Base-by-base conservation (phyloP, 176 grass and related monocot genomes). In the Eragrostis nindensis region DNA sequence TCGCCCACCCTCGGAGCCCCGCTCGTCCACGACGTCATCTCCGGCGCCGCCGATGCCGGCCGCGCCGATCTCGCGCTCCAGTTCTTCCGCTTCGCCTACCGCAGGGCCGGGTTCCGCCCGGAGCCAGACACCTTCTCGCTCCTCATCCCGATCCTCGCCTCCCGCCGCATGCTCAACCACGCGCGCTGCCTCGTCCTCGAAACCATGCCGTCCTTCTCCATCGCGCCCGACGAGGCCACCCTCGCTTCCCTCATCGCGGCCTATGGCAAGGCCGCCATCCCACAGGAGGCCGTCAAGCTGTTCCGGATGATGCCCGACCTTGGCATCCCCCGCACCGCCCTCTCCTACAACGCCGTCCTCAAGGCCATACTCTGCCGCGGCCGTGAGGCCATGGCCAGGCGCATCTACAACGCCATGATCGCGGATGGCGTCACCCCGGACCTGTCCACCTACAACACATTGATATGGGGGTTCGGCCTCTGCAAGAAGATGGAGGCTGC, bases 61-160 rank as follows among this genome's bases (percentile, higher is more conserved):
- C 83, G 79, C n/a, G 86, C 95, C 1, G 85, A 88, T 42, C 81
- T 87, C 10, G 82, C 92, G 16, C 95, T 98, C 48, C 90, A 86
- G 68, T 98, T 98, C 92, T 93, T 95, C 81, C 95, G 95, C 16
- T 98, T 94, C 86, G 90, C 94, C 26, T 94, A 89, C 84, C 91
- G 91, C 78, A 86, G 90, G 3, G 91, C 90, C 0, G 95, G 95
- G 0, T 98, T 98, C 86, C 84, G 68, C 32, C 95, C 94, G 5
- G 90, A 86, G 17, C 52, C 67, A 9, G 72, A 49, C 40, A 95
- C 92, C 78, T 98, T 89, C 60, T 61, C 72, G 3, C 92, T 91
- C 54, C 87, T 98, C 14, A 18, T 98, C 26, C 68, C 86, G 2
- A 32, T 93, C 22, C 90, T 98, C 8, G 70, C 96, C 46, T 73